phyloP scores from a whole-genome alignment of 2,329 filamentous ascomycete genomes.

The Ascochyta lentis region DNA sequence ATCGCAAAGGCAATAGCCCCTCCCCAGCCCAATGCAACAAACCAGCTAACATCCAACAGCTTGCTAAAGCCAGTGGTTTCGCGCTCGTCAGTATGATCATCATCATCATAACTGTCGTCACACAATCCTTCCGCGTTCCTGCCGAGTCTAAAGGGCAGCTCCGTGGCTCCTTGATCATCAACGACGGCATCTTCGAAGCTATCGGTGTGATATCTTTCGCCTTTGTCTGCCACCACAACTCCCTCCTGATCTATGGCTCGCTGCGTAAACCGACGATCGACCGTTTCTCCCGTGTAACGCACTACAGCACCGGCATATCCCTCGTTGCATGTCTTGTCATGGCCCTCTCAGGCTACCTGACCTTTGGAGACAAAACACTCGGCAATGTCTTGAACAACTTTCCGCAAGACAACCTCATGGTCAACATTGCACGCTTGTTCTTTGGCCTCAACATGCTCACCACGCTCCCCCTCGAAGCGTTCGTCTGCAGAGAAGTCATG shows the following conservation, averaged over 20 bases:
- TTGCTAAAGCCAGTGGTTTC: constrained; percentile 94
- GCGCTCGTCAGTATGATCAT: constrained; percentile 91
- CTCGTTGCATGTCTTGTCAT: constrained; percentile 90
- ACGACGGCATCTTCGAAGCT: constrained; percentile 89
- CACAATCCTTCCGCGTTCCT: constrained; percentile 80
- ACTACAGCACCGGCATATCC: constrained; percentile 89
- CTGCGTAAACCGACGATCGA: constrained; percentile 93
- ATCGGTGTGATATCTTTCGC: constrained; percentile 97
- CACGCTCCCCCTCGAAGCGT: constrained; percentile 92
- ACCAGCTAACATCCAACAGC: constrained; percentile 59
- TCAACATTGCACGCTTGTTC: constrained; percentile 92
- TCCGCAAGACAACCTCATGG: constrained; percentile 85
- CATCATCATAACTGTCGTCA: constrained; percentile 86
- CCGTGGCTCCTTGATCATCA: constrained; percentile 74
- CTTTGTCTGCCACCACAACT: constrained; percentile 89
- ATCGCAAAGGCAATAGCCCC: constrained; percentile 75
- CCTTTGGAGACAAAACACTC: constrained; percentile 87
- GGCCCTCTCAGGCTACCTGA: constrained; percentile 88
- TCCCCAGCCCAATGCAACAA: constrained; percentile 14
- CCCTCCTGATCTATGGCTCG: constrained; percentile 94
- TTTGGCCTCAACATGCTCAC: constrained; percentile 99
- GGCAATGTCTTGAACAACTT: constrained; percentile 99
- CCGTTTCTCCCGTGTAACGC: constrained; percentile 90
- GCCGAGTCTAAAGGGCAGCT: constrained; percentile 74
- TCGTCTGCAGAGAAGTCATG: constrained; percentile 97